Base-by-base conservation (phyloP, 2,329 filamentous ascomycete genomes). In the Aureobasidium pullulans region DNA sequence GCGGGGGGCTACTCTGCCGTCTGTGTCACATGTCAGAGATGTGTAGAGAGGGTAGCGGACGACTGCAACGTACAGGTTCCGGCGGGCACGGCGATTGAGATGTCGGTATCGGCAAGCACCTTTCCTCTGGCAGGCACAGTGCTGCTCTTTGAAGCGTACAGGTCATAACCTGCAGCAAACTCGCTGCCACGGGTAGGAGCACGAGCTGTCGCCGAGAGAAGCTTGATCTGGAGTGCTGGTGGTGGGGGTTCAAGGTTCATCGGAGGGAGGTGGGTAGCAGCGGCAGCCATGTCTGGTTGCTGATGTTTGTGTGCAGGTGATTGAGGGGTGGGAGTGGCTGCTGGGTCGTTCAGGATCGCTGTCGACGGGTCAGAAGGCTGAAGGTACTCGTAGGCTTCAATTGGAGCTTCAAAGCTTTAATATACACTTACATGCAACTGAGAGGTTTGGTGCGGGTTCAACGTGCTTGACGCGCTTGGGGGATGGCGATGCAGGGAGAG, bases 131-230 rank as follows among this genome's bases (percentile, higher is more conserved):
- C 85, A 0, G 92, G 92, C 60, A 99, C 86, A 2, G 83, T 81
- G 4, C 86, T 87, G 39, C 87, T 83, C 69, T 84, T 84, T 2
- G 90, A 83, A 54, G 79, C 74, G 75, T 96, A 97, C 61, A 99
- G 71, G 74, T 99, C 94, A 76, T 97, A 97, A 37, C 94, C 94
- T 1, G 94, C 94, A 0, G 94, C 90, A 70, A 89, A 92, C 56
- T 86, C 87, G 65, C 89, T 95, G 65, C 94, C 94, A 59, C 93
- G 86, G 0, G 90, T 97, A 10, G 94, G 94, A 28, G 92, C 81
- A 48, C 82, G 83, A n/a, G 87, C 94, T 64, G 87, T 84, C 39
- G 85, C 79, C 8, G 88, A 88, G 61, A 97, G 86, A 75, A 95
- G 91, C 81, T 96, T 93, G 75, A 99, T 85, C 63, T 90, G 83